phyloP scores from a whole-genome alignment of 345 rosid genomes.

The Salix viminalis region DNA sequence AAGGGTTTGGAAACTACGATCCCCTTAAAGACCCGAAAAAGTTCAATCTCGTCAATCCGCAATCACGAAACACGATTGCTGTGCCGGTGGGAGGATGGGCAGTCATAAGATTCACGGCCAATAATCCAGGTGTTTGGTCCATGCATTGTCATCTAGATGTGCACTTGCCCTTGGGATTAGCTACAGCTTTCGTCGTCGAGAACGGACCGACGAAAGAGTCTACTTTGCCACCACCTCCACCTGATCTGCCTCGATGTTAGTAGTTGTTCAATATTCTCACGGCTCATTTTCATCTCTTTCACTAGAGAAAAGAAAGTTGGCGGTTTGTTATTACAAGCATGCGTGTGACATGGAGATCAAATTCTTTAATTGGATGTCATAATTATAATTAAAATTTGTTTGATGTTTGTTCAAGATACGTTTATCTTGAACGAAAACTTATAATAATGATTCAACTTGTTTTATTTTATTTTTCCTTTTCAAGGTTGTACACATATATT shows the following conservation, averaged over 20 bases:
- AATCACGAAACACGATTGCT: conserved; percentile 59
- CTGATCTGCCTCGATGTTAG: conserved; percentile 28
- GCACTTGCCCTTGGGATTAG: conserved; percentile 27
- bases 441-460: too few species aligned
- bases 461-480: too few species aligned
- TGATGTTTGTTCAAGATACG: too few species aligned
- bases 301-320: too few species aligned
- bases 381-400: too few species aligned
- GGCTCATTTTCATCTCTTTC: too few species aligned
- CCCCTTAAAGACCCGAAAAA: conserved; percentile 35
- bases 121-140: conserved; percentile 61
- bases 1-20: conserved; percentile 88
- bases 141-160: conserved; percentile 31
- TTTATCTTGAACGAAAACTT: too few species aligned
- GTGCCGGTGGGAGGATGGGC: conserved; percentile 49
- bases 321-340: too few species aligned
- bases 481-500: too few species aligned
- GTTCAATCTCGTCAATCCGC: conserved; percentile 61
- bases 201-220: conserved; percentile 17
- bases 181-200: conserved; percentile 14
- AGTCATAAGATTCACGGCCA: conserved; percentile 64
- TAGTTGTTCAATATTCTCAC: background rate
- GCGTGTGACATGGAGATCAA: too few species aligned
- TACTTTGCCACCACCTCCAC: conserved; percentile 28
- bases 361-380: too few species aligned